Base-by-base conservation (phyloP, 768 basidiomycete species). In the Lentinula raphanica region DNA sequence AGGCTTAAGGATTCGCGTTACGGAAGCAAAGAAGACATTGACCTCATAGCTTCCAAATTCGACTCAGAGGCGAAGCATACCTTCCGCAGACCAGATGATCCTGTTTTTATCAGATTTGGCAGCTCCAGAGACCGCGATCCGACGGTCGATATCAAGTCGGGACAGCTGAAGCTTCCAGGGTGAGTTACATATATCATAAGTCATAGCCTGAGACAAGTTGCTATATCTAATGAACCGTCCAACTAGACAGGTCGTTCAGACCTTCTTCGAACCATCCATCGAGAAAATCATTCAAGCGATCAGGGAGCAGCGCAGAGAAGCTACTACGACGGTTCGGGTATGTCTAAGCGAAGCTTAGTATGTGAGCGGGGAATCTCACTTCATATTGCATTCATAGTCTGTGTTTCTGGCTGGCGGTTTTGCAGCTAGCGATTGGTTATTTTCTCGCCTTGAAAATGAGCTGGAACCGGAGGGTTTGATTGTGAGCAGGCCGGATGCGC, bases 321-420 rank as follows among this genome's bases (percentile, higher is more conserved):
- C 76, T n/a, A 63, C 62, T 5, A 60, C 65, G 0, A 71, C 77
- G 40, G 67, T 69, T 8, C 75, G 57, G 29, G 72, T 31, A 19
- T 21, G 19, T 35, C 13, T 19, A 58, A n/a, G n/a, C n/a, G n/a
- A n/a, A n/a, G n/a, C n/a, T n/a, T n/a, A n/a, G n/a, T n/a, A n/a
- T n/a, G n/a, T n/a, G n/a, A n/a, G n/a, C n/a, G n/a, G n/a, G n/a
- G n/a, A n/a, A n/a, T n/a, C n/a, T n/a, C n/a, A n/a, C 31, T 27
- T 5, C 13, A 9, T 23, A 46, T 31, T 19, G 28, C 11, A 36
- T 28, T 25, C 13, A 12, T 28, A n/a, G 74, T 59, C 71, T 8
- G 71, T 80, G 23, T 76, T 82, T 54, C 67, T 83, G 13, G 80
- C 84, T 3, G 81, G 82, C 7, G 81, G 80, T 0, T 83, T 83